Evolutionary conservation across 371 early-diverging fungal genomes (phyloP).

Genomic region (Syncephalastrum contaminatum): DNA sequence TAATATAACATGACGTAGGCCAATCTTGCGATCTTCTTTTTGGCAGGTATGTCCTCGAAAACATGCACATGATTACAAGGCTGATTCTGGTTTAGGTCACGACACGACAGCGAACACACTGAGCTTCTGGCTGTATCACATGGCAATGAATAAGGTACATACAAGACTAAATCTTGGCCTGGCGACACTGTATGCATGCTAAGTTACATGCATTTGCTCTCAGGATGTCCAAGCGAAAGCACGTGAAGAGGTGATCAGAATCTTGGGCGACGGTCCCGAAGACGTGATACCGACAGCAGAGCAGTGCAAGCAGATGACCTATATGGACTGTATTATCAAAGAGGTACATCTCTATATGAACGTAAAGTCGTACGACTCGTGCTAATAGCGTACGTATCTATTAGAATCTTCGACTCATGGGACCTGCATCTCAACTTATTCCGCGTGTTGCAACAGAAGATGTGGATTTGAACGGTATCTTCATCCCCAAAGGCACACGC

Average conservation of each 20-base stretch:
- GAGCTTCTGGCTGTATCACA: constrained; percentile 13
- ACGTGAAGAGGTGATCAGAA: constrained; percentile 42
- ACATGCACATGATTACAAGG: too few species aligned
- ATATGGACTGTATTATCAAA: constrained; percentile 38
- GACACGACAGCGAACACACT: constrained; percentile 13
- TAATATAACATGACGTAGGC: too few species aligned
- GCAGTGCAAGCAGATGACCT: constrained; percentile 40
- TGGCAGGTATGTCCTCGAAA: too few species aligned
- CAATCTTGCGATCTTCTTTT: too few species aligned
- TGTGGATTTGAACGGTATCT: constrained; percentile 5
- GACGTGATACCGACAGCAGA: constrained; percentile 43
- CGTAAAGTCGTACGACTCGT: too few species aligned
- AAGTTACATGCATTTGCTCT: neutral
- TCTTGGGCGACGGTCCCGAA: constrained; percentile 40
- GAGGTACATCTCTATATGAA: constrained; percentile 10
- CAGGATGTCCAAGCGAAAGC: constrained; percentile 45
- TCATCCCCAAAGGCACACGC: constrained; percentile 10
- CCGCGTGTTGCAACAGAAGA: constrained; percentile 6
- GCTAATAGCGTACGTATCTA: too few species aligned
- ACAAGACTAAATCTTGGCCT: too few species aligned
- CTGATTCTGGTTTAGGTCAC: too few species aligned
- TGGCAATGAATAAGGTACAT: constrained; percentile 13
- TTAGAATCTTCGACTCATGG: neutral
- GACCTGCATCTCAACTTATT: constrained; percentile 2
- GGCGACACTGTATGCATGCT: too few species aligned